Conservation (phyloP, 768 basidiomycete species). For the Rhizopogon vinicolor region DNA sequence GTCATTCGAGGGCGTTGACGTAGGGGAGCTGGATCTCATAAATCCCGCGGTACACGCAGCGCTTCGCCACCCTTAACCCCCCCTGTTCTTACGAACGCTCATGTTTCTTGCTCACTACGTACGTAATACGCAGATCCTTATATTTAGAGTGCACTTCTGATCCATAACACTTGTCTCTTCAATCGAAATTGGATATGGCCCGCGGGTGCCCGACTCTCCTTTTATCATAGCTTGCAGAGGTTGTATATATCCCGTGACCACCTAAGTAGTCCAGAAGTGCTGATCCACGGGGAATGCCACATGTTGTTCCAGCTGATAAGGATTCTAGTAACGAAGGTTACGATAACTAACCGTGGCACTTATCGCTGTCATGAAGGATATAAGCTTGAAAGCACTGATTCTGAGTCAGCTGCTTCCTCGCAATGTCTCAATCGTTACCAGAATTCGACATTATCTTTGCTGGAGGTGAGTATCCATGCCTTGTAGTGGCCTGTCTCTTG, state of each 20-base stretch:
- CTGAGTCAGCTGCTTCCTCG: not conserved
- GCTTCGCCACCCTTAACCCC: not conserved
- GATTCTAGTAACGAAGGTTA: not conserved
- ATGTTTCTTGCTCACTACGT: not conserved
- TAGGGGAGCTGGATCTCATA: conserved; percentile 62
- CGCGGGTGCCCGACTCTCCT: not conserved
- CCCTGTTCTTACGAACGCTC: not conserved
- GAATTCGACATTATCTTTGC: not conserved
- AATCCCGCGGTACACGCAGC: conserved; percentile 16
- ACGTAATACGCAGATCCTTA: not conserved
- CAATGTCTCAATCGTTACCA: not conserved
- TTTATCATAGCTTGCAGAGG: not conserved
- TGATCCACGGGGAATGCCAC: not conserved
- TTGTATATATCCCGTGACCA: no score
- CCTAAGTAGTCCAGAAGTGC: no score
- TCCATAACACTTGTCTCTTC: not conserved
- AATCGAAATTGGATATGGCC: not conserved
- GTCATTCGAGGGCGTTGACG: conserved; percentile 72
- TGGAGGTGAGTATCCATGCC: not conserved
- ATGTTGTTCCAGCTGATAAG: not conserved
- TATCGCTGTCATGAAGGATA: not conserved
- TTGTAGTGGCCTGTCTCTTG: not conserved
- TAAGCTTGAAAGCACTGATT: not conserved
- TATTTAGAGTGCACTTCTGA: not conserved
- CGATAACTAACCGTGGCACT: not conserved